These are phyloP conservation scores for Blastocystis sp. DNA, from an alignment of 352 stramenopile species.

Conservation along the genomic window DNA sequence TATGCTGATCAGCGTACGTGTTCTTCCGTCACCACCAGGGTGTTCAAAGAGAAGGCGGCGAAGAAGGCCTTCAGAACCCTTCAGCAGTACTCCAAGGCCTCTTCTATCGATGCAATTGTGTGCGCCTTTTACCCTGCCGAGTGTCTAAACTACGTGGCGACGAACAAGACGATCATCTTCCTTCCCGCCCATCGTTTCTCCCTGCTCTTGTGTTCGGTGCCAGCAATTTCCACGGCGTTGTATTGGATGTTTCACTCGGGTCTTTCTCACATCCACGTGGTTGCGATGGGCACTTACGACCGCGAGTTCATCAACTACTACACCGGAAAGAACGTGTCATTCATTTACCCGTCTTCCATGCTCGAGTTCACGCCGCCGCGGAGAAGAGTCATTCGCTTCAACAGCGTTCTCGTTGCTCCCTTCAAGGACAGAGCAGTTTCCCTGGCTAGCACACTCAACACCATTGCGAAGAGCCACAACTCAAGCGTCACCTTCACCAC, in stretches of 20 bases:
- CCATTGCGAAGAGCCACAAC: neutral
- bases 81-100: neutral
- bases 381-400: neutral
- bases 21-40: neutral
- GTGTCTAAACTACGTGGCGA: conserved; percentile 32
- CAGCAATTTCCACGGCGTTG: neutral
- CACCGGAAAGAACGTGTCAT: neutral
- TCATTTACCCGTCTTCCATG: neutral
- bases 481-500: neutral
- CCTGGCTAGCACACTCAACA: neutral
- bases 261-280: neutral
- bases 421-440: neutral
- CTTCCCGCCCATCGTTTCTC: conserved; percentile 42
- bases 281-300: neutral
- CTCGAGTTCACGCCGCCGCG: neutral
- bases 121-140: conserved; percentile 43
- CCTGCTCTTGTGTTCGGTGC: neutral
- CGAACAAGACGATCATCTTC: conserved; percentile 55
- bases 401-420: conserved; percentile 4
- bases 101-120: conserved; percentile 25
- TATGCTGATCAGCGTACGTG: neutral
- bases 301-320: conserved; percentile 66
- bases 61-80: neutral
- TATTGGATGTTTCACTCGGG: conserved; percentile 2
- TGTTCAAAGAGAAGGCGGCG: neutral